A percentile compares a stretch with the other conserved stretches of the same genome.
phyloP scores from a whole-genome alignment of 1,284 basidiomycete species.

The Stygiomarasmius scandens region DNA sequence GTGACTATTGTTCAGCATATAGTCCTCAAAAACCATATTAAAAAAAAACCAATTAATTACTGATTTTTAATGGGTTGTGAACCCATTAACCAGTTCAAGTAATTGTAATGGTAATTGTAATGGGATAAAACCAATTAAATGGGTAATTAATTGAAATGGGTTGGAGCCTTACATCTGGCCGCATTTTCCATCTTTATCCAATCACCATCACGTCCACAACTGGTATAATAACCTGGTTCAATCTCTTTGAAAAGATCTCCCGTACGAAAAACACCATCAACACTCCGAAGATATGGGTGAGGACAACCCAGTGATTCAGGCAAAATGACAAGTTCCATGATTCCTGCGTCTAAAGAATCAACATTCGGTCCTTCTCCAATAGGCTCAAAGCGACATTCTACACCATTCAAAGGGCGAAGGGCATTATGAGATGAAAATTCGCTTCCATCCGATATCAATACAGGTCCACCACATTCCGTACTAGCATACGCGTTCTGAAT shows the following conservation, averaged over 20 bases:
- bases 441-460: background rate
- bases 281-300: slow-evolving; percentile 25
- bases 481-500: background rate
- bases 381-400: background rate
- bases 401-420: background rate
- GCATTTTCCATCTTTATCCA: slow-evolving; percentile 29
- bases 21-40: too few relatives aligned
- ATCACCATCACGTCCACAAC: slow-evolving; percentile 29
- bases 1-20: too few relatives aligned
- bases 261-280: slow-evolving; percentile 28
- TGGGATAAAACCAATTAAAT: too few relatives aligned
- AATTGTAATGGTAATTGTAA: too few relatives aligned
- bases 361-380: background rate
- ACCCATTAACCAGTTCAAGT: too few relatives aligned
- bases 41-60: too few relatives aligned
- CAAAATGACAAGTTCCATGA: slow-evolving; percentile 30
- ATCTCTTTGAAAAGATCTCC: slow-evolving; percentile 33
- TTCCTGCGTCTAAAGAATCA: background rate
- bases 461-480: background rate
- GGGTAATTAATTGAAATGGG: too few relatives aligned
- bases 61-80: too few relatives aligned
- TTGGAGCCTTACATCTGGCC: too few relatives aligned
- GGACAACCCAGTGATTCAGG: slow-evolving; percentile 27
- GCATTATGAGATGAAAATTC: background rate
- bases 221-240: slow-evolving; percentile 25